Base-by-base conservation (phyloP, 2,329 filamentous ascomycete species). In the Lasiodiplodia theobromae region DNA sequence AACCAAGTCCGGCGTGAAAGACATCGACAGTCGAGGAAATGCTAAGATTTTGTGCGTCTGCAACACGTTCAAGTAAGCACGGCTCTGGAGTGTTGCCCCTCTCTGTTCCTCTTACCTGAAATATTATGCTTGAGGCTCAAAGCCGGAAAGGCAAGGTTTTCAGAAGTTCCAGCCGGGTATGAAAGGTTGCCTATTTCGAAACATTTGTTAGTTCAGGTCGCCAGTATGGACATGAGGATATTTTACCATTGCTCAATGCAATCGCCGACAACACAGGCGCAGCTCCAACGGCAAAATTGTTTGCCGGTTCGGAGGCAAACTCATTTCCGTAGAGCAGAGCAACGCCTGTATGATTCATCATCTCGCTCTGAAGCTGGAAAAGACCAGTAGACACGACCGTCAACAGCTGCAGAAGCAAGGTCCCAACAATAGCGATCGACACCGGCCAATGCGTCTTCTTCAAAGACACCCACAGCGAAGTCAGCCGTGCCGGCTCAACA, bases 391-490 rank as follows among this genome's bases (percentile, higher is more conserved):
- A 57, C 4, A 28, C 21, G 16, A 57, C 54, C 2, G 54, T 57
- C 16, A 57, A 21, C 31, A 57, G n/a, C 16, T 57, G 28, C 1
- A 57, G 28, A n/a, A 57, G 54, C 31, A 57, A 4, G 3, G 54
- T 34, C 3, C 54, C 28, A 16, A 16, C 28, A 8, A 23, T 34
- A 16, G 31, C 31, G 11, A 23, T 31, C 4, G 34, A 57, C 4
- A 57, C 54, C 10, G 54, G 28, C 54, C 54, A 57, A 21, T 57
- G 54, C 1, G 54, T 18, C 10, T 23, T 34, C 54, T 57, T 57
- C 10, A 34, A 12, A 3, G 54, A 57, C 11, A 8, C 18, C 14
- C 12, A 34, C 28, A 57, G 31, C 3, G 34, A 14, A 7, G n/a
- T 8, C 3, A 28, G 54, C 5, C 34, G 54, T 38, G 54, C 28